Base-by-base conservation (phyloP, 2,329 filamentous ascomycete genomes). In the Diaporthe vaccinii region DNA sequence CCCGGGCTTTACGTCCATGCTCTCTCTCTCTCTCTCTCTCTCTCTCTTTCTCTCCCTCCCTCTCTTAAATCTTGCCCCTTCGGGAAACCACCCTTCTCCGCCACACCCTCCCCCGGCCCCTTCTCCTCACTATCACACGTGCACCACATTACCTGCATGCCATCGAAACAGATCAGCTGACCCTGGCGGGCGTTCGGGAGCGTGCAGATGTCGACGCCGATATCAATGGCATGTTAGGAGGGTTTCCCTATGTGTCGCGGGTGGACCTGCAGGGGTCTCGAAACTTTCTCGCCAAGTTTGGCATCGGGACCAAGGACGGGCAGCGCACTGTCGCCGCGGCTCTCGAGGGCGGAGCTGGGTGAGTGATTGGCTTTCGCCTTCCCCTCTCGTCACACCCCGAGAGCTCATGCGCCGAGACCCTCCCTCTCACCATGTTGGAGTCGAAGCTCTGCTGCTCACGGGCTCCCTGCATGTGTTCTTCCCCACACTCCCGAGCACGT, bases 211-310 rank as follows among this genome's bases (percentile, higher is more conserved):
- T 87, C 71, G 82, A 83, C 2, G 85, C 87, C 57, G 84, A 87
- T 69, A 83, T 86, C 62, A 89, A 93, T 79, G 94, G 95, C 80
- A 96, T 97, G 93, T 92, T 98, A 1, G 95, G 95, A 76, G 94
- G 96, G 83, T 86, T 86, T 75, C 82, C 86, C 17, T 88, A 91
- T 82, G 89, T 94, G 80, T 93, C 91, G 46, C 89, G 91, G 76
- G 89, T 93, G 76, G 94, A 96, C 82, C 86, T 96, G 10, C 91
- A 92, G 79, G 92, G 92, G 53, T 94, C 92, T 4, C 88, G 90
- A 78, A 92, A 88, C 80, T 95, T 96, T 82, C 85, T 95, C 55
- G 89, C 91, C 57, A 95, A 95, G 83, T 84, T 96, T 3, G 90
- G 90, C 34, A 82, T 89, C 77, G 82, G 82, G 75, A 80, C 81